A percentile compares a stretch with the other conserved stretches of the same genome.
Conservation (phyloP, 2,329 filamentous ascomycete species). For the Ophiostoma sp. region DNA sequence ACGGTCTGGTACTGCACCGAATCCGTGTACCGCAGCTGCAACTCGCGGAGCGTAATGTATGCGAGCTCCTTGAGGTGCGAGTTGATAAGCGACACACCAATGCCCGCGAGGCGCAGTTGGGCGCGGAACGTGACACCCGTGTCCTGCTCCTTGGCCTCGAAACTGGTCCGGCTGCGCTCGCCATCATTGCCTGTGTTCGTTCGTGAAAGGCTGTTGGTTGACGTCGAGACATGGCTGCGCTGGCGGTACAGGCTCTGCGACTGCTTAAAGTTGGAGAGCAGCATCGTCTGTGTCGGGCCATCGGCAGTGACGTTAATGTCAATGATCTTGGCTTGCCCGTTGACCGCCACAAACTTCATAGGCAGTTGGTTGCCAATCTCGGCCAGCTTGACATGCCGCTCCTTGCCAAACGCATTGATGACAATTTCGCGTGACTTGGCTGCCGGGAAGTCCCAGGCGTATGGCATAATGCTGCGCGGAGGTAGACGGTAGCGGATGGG, state of each 20-base stretch:
- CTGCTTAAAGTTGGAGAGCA: slow-evolving; percentile 88
- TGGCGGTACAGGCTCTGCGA: slow-evolving; percentile 86
- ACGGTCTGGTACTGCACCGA: slow-evolving; percentile 92
- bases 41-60: slow-evolving; percentile 89
- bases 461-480: slow-evolving; percentile 96
- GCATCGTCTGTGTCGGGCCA: slow-evolving; percentile 90
- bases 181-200: slow-evolving; percentile 2
- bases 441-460: slow-evolving; percentile 98
- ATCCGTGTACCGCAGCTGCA: slow-evolving; percentile 87
- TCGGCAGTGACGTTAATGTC: slow-evolving; percentile 96
- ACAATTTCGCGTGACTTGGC: slow-evolving; percentile 95
- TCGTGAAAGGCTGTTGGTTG: slow-evolving; percentile 2
- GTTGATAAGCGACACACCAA: slow-evolving; percentile 93
- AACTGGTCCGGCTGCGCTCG: slow-evolving; percentile 56
- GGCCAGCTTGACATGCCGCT: slow-evolving; percentile 88
- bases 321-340: slow-evolving; percentile 78
- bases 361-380: slow-evolving; percentile 96
- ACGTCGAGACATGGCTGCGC: slow-evolving; percentile 26
- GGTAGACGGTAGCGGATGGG: slow-evolving; percentile 91
- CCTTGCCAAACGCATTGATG: slow-evolving; percentile 73
- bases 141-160: slow-evolving; percentile 92
- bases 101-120: slow-evolving; percentile 81
- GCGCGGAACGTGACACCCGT: slow-evolving; percentile 86
- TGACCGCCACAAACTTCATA: slow-evolving; percentile 76
- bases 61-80: slow-evolving; percentile 87